phyloP scores from a whole-genome alignment of 2,329 filamentous ascomycete genomes.

The Graphilbum fragrans region DNA sequence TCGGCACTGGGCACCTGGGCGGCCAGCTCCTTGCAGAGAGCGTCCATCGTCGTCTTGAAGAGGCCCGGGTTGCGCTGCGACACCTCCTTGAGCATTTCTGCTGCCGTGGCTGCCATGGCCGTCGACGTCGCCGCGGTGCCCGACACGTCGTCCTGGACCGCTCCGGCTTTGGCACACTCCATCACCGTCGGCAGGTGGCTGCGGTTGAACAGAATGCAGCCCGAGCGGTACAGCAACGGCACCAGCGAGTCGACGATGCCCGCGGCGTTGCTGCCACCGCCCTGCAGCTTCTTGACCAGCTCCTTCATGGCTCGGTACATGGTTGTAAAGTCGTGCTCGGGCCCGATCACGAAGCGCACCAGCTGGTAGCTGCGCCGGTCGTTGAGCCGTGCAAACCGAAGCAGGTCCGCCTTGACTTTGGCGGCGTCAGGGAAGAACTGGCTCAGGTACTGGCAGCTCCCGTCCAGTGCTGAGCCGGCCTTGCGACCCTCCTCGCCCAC shows the following conservation, averaged over 20 bases:
- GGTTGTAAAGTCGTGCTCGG: constrained; percentile 84
- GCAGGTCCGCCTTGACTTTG: constrained; percentile 63
- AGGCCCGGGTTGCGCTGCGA: constrained; percentile 81
- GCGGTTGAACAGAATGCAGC: constrained; percentile 81
- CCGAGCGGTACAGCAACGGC: constrained; percentile 71
- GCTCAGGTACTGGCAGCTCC: constrained; percentile 60
- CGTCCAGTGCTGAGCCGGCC: constrained; percentile 58
- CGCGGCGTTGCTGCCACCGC: constrained; percentile 41
- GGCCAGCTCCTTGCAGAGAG: constrained; percentile 77
- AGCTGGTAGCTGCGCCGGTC: constrained; percentile 85
- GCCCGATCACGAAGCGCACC: constrained; percentile 71
- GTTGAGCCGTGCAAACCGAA: constrained; percentile 83
- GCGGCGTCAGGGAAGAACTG: constrained; percentile 65
- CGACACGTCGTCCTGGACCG: not conserved
- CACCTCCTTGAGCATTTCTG: constrained; percentile 85
- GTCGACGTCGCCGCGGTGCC: not conserved
- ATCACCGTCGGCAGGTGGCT: constrained; percentile 89
- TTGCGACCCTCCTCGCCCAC: constrained; percentile 59
- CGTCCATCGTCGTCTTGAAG: constrained; percentile 84
- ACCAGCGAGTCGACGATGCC: constrained; percentile 66
- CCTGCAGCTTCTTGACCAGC: constrained; percentile 68
- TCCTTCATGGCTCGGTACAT: constrained; percentile 86
- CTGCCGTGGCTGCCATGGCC: constrained; percentile 67
- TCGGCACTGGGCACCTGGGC: constrained; percentile 63
- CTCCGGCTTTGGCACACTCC: constrained; percentile 69